Evolutionary conservation across 805 yeast genomes (phyloP).

Genomic region (Lachancea sp.): DNA sequence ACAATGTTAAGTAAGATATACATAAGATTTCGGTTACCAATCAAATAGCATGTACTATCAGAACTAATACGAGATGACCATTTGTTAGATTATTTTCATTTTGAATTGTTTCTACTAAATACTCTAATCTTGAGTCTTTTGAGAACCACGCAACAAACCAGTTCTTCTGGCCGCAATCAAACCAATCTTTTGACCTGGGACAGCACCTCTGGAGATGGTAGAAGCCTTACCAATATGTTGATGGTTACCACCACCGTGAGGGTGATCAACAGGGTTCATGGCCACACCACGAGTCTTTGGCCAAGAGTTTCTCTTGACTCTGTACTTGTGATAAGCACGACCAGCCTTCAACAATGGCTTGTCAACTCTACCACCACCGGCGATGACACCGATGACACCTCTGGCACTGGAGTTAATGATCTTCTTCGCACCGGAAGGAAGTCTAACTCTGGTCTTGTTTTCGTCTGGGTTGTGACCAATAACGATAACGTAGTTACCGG

Average conservation of each 20-base stretch:
- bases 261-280: constrained; percentile 99
- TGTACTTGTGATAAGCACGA: constrained; percentile 99
- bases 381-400: constrained; percentile 99
- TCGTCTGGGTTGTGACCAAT: constrained; percentile 99
- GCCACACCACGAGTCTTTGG: constrained; percentile 99
- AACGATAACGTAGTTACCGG: constrained; percentile 98
- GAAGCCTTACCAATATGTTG: constrained; percentile 99
- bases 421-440: constrained; percentile 99
- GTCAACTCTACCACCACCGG: constrained; percentile 99
- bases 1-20: background rate
- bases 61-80: constrained; percentile 6
- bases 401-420: constrained; percentile 91
- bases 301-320: constrained; percentile 99
- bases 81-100: constrained; percentile 6
- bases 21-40: background rate
- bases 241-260: constrained; percentile 99
- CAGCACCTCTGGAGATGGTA: constrained; percentile 98
- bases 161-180: constrained; percentile 99
- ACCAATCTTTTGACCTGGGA: constrained; percentile 99
- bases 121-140: constrained; percentile 74
- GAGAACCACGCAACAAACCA: constrained; percentile 99
- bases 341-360: constrained; percentile 99
- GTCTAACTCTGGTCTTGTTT: constrained; percentile 98
- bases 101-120: constrained; percentile 16
- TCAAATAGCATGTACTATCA: background rate